These are phyloP conservation scores for Circinella minor DNA, from an alignment of 371 early-diverging fungal species.

Conservation along the genomic window DNA sequence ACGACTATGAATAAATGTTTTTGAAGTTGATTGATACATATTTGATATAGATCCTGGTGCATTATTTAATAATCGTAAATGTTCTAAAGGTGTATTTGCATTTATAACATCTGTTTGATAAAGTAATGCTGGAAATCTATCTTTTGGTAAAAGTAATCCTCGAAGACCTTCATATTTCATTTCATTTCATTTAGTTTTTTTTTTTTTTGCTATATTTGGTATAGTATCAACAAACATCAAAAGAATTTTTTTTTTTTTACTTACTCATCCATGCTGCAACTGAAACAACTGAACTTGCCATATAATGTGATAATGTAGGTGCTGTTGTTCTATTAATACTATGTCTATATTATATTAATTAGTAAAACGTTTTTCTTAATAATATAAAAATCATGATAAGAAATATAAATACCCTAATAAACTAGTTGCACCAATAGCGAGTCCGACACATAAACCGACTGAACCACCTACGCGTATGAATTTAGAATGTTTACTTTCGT, in stretches of 20 bases:
- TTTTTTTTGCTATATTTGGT: not conserved
- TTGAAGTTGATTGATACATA: conserved; percentile 5
- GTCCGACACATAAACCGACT: conserved; percentile 26
- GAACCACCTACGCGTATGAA: conserved; percentile 23
- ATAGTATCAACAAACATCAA: conserved; percentile 1
- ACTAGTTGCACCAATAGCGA: conserved; percentile 23
- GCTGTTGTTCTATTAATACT: conserved; percentile 14
- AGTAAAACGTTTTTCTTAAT: no score
- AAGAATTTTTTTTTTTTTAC: no score
- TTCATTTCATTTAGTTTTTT: not conserved
- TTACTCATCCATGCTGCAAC: conserved; percentile 34
- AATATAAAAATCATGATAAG: no score
- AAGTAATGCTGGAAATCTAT: conserved; percentile 26
- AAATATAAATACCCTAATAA: conserved; percentile 15
- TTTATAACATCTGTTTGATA: conserved; percentile 24
- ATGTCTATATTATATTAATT: conserved; percentile 4
- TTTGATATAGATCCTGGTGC: conserved; percentile 29
- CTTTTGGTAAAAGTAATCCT: conserved; percentile 19
- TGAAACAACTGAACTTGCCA: conserved; percentile 27
- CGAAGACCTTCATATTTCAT: conserved; percentile 15
- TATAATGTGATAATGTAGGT: conserved; percentile 26
- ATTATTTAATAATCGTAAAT: conserved; percentile 29
- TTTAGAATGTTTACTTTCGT: conserved; percentile 17
- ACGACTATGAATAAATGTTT: conserved; percentile 16
- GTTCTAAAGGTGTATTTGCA: conserved; percentile 28